These are phyloP conservation scores for Globisporangium canariense DNA, from an alignment of 352 stramenopile genomes.

Conservation along the genomic window DNA sequence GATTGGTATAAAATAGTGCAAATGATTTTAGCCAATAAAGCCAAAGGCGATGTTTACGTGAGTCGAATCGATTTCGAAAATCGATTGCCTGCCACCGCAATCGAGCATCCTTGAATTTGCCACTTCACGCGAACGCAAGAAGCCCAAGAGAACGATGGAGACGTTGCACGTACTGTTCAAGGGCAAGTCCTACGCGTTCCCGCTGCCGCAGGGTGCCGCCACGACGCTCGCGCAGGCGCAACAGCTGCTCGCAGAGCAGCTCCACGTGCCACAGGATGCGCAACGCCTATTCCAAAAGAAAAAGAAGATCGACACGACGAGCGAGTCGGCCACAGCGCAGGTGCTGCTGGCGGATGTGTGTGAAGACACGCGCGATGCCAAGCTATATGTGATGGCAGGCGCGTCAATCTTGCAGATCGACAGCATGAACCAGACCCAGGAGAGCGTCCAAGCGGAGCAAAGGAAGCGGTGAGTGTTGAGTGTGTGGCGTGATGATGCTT, in stretches of 20 bases:
- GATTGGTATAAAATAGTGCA: too few relatives aligned
- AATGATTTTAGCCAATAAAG: too few relatives aligned
- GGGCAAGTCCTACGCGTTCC: conserved; percentile 28
- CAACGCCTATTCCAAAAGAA: conserved; percentile 63
- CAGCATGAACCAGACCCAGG: conserved; percentile 45
- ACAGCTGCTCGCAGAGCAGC: conserved; percentile 23
- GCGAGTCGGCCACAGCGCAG: conserved; percentile 6
- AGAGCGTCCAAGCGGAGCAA: conserved; percentile 33
- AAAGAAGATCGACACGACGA: conserved; percentile 39
- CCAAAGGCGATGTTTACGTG: too few relatives aligned
- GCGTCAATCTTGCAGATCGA: conserved; percentile 46
- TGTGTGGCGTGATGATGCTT: background rate
- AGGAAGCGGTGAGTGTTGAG: conserved; percentile 35
- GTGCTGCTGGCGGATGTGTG: conserved; percentile 25
- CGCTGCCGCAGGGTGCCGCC: conserved; percentile 17
- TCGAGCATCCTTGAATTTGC: background rate
- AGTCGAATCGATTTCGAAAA: too few relatives aligned
- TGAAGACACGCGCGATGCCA: conserved; percentile 17
- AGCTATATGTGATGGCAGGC: conserved; percentile 44
- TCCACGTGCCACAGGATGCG: conserved; percentile 31
- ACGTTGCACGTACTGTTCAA: conserved; percentile 48
- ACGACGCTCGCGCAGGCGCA: conserved; percentile 42
- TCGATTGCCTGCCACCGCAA: too few relatives aligned
- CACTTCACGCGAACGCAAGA: background rate
- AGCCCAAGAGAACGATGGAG: conserved; percentile 22